Percentiles rank a stretch among this genome's conserved stretches.
phyloP scores from a whole-genome alignment of 164 flowering plant genomes.

The Magnolia changhungtana region DNA sequence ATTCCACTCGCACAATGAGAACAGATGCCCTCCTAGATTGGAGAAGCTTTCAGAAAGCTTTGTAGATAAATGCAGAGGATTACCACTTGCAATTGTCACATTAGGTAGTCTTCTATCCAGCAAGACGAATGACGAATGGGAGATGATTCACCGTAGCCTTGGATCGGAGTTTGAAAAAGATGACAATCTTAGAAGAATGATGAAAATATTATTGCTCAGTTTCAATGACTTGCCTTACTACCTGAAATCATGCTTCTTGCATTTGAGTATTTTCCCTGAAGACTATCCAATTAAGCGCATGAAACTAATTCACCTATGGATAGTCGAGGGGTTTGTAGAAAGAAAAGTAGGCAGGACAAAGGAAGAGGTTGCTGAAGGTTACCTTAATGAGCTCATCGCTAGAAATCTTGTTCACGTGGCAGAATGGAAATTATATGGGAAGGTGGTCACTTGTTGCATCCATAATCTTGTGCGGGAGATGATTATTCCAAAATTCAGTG shows the following conservation, averaged over 20 bases:
- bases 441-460: conserved; percentile 2
- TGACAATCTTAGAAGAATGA: background rate
- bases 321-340: conserved; percentile 15
- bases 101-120: conserved; percentile 18
- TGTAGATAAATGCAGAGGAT: conserved; percentile 16
- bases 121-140: conserved; percentile 7
- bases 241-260: conserved; percentile 16
- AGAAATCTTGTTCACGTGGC: conserved; percentile 7
- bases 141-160: conserved; percentile 6
- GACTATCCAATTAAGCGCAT: background rate
- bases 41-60: conserved; percentile 1
- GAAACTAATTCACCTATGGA: conserved; percentile 11
- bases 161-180: conserved; percentile 5
- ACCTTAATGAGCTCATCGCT: background rate
- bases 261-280: conserved; percentile 14
- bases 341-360: background rate
- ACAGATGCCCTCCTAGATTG: background rate
- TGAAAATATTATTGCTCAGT: conserved; percentile 10
- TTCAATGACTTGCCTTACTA: conserved; percentile 15
- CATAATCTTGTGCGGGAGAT: conserved; percentile 19
- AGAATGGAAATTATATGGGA: background rate
- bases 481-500: background rate
- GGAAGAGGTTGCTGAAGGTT: conserved; percentile 16
- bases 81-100: conserved; percentile 22
- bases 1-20: background rate